Evolutionary conservation across 805 yeast species (phyloP).

Genomic region (Saccharomycopsis vini): DNA sequence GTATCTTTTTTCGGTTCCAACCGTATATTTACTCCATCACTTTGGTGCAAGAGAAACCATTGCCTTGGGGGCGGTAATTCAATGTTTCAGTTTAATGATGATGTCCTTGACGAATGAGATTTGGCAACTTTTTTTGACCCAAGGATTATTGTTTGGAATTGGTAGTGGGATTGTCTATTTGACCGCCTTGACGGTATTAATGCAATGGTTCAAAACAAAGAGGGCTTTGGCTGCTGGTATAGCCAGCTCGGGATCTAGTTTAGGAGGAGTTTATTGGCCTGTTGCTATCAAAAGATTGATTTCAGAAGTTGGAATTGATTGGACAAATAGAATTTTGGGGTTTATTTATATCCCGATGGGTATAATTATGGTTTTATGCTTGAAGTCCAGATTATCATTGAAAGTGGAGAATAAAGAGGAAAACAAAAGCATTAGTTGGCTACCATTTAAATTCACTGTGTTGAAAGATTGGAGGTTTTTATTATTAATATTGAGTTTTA

Average conservation of each 20-base stretch:
- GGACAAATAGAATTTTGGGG: slow-evolving; percentile 37
- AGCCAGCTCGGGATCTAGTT: slow-evolving; percentile 38
- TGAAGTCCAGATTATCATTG: slow-evolving; percentile 27
- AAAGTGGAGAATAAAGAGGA: slow-evolving; percentile 22
- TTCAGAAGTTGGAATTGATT: slow-evolving; percentile 33
- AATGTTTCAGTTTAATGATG: slow-evolving; percentile 36
- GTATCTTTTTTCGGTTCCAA: slow-evolving; percentile 41
- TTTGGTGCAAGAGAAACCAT: slow-evolving; percentile 35
- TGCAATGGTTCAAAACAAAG: slow-evolving; percentile 40
- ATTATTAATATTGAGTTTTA: slow-evolving; percentile 4
- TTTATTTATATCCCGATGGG: slow-evolving; percentile 21
- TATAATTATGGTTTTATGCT: slow-evolving; percentile 25
- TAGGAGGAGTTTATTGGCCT: slow-evolving; percentile 45
- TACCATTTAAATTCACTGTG: slow-evolving; percentile 13
- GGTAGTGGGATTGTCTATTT: slow-evolving; percentile 38
- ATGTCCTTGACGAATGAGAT: slow-evolving; percentile 36
- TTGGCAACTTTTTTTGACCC: slow-evolving; percentile 46
- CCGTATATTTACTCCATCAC: slow-evolving; percentile 32
- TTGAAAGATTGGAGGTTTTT: slow-evolving; percentile 18
- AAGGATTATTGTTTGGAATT: slow-evolving; percentile 42
- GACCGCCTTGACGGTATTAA: slow-evolving; percentile 36
- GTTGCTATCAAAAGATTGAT: slow-evolving; percentile 34
- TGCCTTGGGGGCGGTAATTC: slow-evolving; percentile 35
- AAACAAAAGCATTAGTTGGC: slow-evolving; percentile 15
- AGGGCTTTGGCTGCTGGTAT: slow-evolving; percentile 42